These are phyloP conservation scores for Volutella citrinella DNA, from an alignment of 2,329 filamentous ascomycete genomes.

Conservation along the genomic window DNA sequence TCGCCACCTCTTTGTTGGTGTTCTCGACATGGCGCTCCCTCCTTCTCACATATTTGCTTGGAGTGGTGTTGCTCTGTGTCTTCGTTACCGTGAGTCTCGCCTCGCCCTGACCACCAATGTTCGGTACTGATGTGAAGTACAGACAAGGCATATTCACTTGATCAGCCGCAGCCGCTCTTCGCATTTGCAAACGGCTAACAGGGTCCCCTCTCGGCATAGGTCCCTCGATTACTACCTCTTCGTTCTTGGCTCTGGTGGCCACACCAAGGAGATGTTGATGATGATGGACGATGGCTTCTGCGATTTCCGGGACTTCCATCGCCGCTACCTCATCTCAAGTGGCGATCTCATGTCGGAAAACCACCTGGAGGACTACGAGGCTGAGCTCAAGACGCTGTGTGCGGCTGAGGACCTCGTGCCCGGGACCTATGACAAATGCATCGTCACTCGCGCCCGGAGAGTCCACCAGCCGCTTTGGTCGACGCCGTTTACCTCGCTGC, in stretches of 20 bases:
- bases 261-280: conserved; percentile 91
- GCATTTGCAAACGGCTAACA: too few species aligned
- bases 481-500: conserved; percentile 65
- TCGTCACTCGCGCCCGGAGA: conserved; percentile 71
- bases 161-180: conserved; percentile 15
- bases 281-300: conserved; percentile 66
- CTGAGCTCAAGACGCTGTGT: conserved; percentile 26
- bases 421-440: conserved; percentile 60
- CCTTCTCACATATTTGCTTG: conserved; percentile 14
- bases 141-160: conserved; percentile 32
- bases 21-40: conserved; percentile 8
- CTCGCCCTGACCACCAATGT: background rate
- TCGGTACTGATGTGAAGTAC: background rate
- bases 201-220: too few species aligned
- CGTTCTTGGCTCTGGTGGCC: conserved; percentile 88
- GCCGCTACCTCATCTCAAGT: conserved; percentile 78
- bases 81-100: conserved; percentile 28
- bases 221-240: conserved; percentile 61
- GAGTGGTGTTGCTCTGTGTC: conserved; percentile 20
- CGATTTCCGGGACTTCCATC: conserved; percentile 52
- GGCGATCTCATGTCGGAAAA: conserved; percentile 68
- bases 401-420: conserved; percentile 15
- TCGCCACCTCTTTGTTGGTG: conserved; percentile 1
- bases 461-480: conserved; percentile 80
- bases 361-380: conserved; percentile 59